Evolutionary conservation across 179 eudicot genomes (phyloP).

Genomic region (Corrigiola litoralis): DNA sequence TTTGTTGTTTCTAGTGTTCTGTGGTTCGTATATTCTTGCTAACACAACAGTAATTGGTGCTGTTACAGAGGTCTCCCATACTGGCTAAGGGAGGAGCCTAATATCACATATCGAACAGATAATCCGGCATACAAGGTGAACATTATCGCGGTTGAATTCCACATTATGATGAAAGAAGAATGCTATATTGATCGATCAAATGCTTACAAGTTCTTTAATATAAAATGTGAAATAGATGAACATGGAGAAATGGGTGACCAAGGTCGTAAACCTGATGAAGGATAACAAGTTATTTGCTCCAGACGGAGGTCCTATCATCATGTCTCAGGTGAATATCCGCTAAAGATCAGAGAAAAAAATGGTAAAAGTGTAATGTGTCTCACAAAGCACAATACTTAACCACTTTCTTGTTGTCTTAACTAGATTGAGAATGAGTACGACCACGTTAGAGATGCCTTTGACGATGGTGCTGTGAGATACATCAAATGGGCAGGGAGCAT

Average conservation of each 20-base stretch:
- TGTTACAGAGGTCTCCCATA: conserved; percentile 81
- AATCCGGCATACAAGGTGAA: conserved; percentile 74
- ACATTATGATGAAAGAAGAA: not conserved
- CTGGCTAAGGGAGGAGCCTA: conserved; percentile 72
- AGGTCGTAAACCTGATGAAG: conserved; percentile 55
- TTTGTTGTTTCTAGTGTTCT: no score
- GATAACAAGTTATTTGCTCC: conserved; percentile 59
- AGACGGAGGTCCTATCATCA: conserved; percentile 91
- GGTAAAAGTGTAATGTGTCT: not conserved
- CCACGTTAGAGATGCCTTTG: conserved; percentile 55
- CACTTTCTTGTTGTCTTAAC: not conserved
- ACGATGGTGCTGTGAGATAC: conserved; percentile 43
- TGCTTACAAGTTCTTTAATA: not conserved
- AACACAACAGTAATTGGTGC: not conserved
- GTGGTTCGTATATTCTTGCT: not conserved
- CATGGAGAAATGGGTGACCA: conserved; percentile 54
- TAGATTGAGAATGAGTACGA: conserved; percentile 92
- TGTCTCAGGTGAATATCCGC: conserved; percentile 55
- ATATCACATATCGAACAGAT: conserved; percentile 63
- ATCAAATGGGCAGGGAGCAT: conserved; percentile 74
- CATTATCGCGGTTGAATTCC: not conserved
- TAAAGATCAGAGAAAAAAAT: not conserved
- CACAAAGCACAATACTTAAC: not conserved
- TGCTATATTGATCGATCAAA: not conserved
- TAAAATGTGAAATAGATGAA: conserved; percentile 31